Percentiles rank a stretch among this genome's conserved stretches.
These are phyloP conservation scores for Pulveroboletus frians DNA, from an alignment of 768 basidiomycete genomes.

Conservation along the genomic window DNA sequence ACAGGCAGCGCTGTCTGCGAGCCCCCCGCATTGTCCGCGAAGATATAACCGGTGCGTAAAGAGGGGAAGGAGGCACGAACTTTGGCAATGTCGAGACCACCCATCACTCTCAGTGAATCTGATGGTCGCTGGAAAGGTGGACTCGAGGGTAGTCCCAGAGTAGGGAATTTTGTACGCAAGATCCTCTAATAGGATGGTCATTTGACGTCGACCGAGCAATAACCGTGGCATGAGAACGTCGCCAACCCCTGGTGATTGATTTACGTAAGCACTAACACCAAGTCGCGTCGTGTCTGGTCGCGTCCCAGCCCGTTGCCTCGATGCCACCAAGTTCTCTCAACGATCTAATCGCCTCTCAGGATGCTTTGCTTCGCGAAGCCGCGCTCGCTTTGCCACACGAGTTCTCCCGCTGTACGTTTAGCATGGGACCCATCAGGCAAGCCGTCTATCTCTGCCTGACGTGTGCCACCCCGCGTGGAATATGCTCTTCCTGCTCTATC, in stretches of 20 bases:
- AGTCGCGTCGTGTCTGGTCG: no score
- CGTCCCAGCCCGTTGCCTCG: no score
- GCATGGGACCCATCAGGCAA: constrained; percentile 60
- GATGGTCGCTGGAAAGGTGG: neutral
- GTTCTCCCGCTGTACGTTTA: constrained; percentile 63
- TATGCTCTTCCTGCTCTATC: constrained; percentile 81
- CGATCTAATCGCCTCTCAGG: constrained; percentile 25
- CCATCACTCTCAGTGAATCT: constrained; percentile 8
- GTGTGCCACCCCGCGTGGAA: constrained; percentile 60
- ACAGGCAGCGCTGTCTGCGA: constrained; percentile 56
- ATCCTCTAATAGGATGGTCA: neutral
- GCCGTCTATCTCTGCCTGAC: constrained; percentile 78
- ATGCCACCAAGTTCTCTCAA: constrained; percentile 34
- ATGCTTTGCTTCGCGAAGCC: constrained; percentile 30
- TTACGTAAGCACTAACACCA: neutral
- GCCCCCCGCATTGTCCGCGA: constrained; percentile 74
- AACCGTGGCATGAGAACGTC: neutral
- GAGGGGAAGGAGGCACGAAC: constrained; percentile 62
- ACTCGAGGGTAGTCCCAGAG: neutral
- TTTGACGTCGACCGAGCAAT: neutral
- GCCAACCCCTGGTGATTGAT: no score
- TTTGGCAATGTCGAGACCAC: constrained; percentile 40
- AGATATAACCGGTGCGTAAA: constrained; percentile 54
- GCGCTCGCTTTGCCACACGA: constrained; percentile 53
- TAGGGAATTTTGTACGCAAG: neutral